A percentile compares a stretch with the other conserved stretches of the same genome.
These are phyloP conservation scores for Phlyctochytrium bullatum DNA, from an alignment of 192 early-diverging fungal species.

Conservation along the genomic window DNA sequence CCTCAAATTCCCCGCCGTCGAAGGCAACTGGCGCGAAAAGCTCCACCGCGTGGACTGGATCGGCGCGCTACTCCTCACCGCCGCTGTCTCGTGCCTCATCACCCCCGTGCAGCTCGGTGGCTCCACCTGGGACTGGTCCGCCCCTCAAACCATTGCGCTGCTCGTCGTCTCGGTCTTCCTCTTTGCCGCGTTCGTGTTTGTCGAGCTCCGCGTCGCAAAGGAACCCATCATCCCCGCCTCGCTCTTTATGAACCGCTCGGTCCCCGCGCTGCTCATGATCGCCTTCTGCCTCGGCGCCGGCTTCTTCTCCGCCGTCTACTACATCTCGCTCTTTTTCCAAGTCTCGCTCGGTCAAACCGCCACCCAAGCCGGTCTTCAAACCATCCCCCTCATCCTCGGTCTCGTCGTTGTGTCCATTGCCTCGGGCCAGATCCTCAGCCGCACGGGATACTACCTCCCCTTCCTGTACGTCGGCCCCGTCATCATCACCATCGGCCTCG, in stretches of 20 bases:
- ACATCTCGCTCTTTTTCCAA: conserved; percentile 64
- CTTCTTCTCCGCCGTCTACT: conserved; percentile 62
- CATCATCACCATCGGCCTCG: conserved; percentile 20
- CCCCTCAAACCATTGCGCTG: conserved; percentile 58
- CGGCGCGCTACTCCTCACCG: conserved; percentile 54
- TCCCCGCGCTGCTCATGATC: conserved; percentile 28
- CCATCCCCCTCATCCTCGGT: conserved; percentile 71
- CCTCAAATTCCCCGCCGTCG: conserved; percentile 57
- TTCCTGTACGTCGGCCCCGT: conserved; percentile 28
- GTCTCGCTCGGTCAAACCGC: conserved; percentile 73
- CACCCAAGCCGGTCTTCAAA: conserved; percentile 70
- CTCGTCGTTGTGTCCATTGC: conserved; percentile 62
- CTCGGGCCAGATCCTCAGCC: conserved; percentile 21
- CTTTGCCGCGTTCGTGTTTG: conserved; percentile 46
- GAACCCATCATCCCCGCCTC: conserved; percentile 73
- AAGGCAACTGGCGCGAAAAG: conserved; percentile 55
- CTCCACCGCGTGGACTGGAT: conserved; percentile 65
- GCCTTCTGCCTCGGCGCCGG: conserved; percentile 46
- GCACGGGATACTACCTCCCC: conserved; percentile 25
- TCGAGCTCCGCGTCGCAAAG: conserved; percentile 63
- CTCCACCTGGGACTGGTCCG: conserved; percentile 59
- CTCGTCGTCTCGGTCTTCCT: conserved; percentile 48
- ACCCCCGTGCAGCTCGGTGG: conserved; percentile 77
- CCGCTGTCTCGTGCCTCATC: conserved; percentile 56
- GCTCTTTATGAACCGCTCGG: conserved; percentile 56